Percentiles rank a stretch among this genome's conserved stretches.
phyloP scores from a whole-genome alignment of 345 rosid genomes.

The Combretum micranthum region DNA sequence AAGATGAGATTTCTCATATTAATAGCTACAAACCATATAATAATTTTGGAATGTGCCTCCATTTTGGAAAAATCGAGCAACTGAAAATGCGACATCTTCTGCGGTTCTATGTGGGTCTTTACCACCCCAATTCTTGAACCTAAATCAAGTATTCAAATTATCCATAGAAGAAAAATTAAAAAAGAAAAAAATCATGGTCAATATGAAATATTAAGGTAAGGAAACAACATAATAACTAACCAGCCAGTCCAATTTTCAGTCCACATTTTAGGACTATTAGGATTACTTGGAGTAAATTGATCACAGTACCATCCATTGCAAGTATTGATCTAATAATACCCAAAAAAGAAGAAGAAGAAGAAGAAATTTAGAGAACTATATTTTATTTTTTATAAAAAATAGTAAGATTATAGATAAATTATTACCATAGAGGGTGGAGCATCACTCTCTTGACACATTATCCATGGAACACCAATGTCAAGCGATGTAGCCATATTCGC shows the following conservation, averaged over 20 bases:
- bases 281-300: constrained; percentile 19
- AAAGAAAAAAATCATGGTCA: not conserved
- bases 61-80: constrained; percentile 27
- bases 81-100: constrained; percentile 35
- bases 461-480: constrained; percentile 73
- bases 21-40: constrained; percentile 26
- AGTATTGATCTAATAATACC: constrained; percentile 19
- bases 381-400: no score
- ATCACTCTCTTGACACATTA: constrained; percentile 63
- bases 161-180: not conserved
- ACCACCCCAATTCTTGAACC: constrained; percentile 35
- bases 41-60: constrained; percentile 36
- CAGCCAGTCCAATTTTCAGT: constrained; percentile 46
- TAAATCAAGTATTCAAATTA: not conserved
- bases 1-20: not conserved
- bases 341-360: not conserved
- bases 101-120: constrained; percentile 27
- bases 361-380: no score
- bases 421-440: constrained; percentile 56
- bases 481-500: constrained; percentile 56
- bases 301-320: constrained; percentile 40
- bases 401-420: no score
- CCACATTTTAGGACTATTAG: constrained; percentile 37
- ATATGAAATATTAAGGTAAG: no score
- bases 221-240: no score